Evolutionary conservation across 108 stramenopile genomes (phyloP).

Genomic region (Pseudonitzschia multistriata): DNA sequence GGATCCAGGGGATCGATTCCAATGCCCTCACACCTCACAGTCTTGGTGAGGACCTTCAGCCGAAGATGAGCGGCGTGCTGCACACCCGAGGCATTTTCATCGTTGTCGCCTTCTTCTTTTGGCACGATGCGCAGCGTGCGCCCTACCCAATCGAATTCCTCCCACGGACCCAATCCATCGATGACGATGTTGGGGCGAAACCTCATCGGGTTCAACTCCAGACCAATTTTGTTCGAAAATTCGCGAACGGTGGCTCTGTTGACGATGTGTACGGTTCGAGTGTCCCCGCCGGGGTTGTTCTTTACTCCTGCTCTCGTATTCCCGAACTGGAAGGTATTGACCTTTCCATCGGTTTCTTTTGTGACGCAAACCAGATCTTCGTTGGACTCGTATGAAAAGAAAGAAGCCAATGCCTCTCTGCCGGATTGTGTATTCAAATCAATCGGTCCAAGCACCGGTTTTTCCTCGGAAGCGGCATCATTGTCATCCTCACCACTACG

Average conservation of each 20-base stretch:
- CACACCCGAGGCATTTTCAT: neutral
- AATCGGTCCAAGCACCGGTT: slow-evolving; percentile 32
- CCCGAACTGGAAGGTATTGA: slow-evolving; percentile 52
- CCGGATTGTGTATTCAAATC: slow-evolving; percentile 35
- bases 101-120: neutral
- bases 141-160: slow-evolving; percentile 62
- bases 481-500: slow-evolving; percentile 12
- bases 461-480: neutral
- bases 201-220: slow-evolving; percentile 30
- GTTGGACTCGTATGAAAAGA: slow-evolving; percentile 48
- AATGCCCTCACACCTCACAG: slow-evolving; percentile 62
- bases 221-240: slow-evolving; percentile 31
- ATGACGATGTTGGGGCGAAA: slow-evolving; percentile 67
- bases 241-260: slow-evolving; percentile 47
- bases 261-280: slow-evolving; percentile 57
- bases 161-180: slow-evolving; percentile 46
- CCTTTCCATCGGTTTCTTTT: slow-evolving; percentile 7
- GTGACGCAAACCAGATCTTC: slow-evolving; percentile 41
- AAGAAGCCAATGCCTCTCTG: slow-evolving; percentile 39
- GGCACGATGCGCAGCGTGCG: slow-evolving; percentile 24
- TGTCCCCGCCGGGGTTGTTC: slow-evolving; percentile 43
- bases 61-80: slow-evolving; percentile 1
- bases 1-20: slow-evolving; percentile 49
- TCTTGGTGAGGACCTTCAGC: slow-evolving; percentile 40
- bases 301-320: slow-evolving; percentile 61